Evolutionary conservation across 768 basidiomycete species (phyloP).

Genomic region (Phylloporus rhodoxanthus): DNA sequence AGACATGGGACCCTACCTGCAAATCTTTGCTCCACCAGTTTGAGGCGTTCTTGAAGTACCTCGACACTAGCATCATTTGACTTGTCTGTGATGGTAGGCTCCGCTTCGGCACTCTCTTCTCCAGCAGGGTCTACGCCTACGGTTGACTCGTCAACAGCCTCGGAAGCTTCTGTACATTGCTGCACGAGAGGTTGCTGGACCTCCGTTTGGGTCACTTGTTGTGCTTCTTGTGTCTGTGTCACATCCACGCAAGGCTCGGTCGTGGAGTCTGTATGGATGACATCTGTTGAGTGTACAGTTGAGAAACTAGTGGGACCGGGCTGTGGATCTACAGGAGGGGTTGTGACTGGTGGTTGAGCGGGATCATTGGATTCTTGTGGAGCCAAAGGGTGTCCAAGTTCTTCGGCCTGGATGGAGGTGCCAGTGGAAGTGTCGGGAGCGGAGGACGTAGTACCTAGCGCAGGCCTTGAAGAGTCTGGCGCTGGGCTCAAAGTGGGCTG

Average conservation of each 20-base stretch:
- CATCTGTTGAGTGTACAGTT: background rate
- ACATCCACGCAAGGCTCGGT: background rate
- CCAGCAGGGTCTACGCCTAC: background rate
- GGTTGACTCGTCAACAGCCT: background rate
- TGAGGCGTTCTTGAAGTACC: slow-evolving; percentile 57
- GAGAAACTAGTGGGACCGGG: background rate
- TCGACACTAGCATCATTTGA: slow-evolving; percentile 39
- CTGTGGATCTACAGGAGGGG: background rate
- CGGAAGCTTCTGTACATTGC: background rate
- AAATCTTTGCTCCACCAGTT: slow-evolving; percentile 73
- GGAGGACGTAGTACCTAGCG: background rate
- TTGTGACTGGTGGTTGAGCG: background rate
- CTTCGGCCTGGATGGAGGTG: background rate
- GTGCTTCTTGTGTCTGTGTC: background rate
- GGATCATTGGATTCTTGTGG: slow-evolving; percentile 1
- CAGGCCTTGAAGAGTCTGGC: slow-evolving; percentile 34
- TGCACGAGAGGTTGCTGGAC: background rate
- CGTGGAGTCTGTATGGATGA: background rate
- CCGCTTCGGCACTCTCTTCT: background rate
- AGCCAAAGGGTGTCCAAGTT: background rate
- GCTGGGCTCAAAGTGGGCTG: slow-evolving; percentile 39
- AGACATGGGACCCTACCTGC: slow-evolving; percentile 41
- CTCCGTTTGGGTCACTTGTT: background rate
- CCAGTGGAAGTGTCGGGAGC: background rate
- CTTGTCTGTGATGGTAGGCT: background rate